Evolutionary conservation across 225 moss, liverwort and hornwort species (phyloP), one percentile per base, ranked within the genome.

Genomic region (Sphagnum tenellum): DNA sequence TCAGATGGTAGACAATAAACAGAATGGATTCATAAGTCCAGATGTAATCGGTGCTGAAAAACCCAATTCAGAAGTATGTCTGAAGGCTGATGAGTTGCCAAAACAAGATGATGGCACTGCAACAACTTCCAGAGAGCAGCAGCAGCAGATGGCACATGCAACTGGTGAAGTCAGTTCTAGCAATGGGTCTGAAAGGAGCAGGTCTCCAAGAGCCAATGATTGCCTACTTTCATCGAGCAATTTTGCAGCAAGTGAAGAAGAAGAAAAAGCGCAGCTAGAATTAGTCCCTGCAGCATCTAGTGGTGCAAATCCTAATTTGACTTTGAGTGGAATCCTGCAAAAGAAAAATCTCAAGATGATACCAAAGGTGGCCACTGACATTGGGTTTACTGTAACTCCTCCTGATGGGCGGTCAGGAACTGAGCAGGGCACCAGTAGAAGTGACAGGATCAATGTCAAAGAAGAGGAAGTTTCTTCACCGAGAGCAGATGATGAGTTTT

Each of bases 221-320:
- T 79, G 79, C 7, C 65, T 83, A 60, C 77, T 83, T 57, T 56
- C 79, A 45, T 67, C 72, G 69, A 78, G 81, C 73, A 74, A 80
- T 62, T 77, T 81, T 52, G 75, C 72, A 2, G 78, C 74, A 54
- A 76, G 76, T 50, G 78, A 81, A 47, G 77, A 81, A 57, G 82
- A 65, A 47, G 77, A 81, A 57, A 80, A 65, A 59, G 69, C 78
- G 70, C 81, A 77, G 51, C 14, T 66, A 53, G 82, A 81, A 61
- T n/a, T 61, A 3, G 71, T 72, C 56, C 65, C 44, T 4, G 65
- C 56, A 47, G 74, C 67, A 63, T 59, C 66, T 57, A 74, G 69
- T 53, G 68, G 62, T 44, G 77, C 57, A 60, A 73, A 65, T 57
- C 64, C 72, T 54, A 66, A n/a, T n/a, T n/a, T n/a, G n/a, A n/a